Percentiles rank a stretch among this genome's conserved stretches.
These are phyloP conservation scores for Prosopis cineraria DNA, from an alignment of 306 rosid genomes.

Conservation along the genomic window DNA sequence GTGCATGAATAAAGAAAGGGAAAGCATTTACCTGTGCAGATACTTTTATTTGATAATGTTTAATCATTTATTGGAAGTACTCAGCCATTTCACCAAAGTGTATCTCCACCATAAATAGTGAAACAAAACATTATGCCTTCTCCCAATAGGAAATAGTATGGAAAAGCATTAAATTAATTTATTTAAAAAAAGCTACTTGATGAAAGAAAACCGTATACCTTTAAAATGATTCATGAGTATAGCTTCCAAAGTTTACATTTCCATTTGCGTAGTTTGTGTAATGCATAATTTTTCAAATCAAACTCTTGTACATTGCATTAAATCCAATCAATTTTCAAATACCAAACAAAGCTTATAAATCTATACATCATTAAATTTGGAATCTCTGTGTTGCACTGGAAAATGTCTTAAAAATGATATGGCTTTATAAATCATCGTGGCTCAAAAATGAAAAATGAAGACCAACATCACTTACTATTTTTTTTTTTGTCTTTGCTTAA, in stretches of 20 bases:
- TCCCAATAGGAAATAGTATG: slow-evolving; percentile 5
- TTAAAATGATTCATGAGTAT: slow-evolving; percentile 94
- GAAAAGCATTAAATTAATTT: neutral
- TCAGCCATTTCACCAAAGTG: slow-evolving; percentile 88
- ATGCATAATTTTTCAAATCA: too few species aligned
- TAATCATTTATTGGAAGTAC: slow-evolving; percentile 77
- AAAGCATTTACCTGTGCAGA: slow-evolving; percentile 63
- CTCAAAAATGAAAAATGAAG: too few species aligned
- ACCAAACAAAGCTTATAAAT: too few species aligned
- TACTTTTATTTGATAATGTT: slow-evolving; percentile 70
- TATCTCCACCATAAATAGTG: slow-evolving; percentile 58
- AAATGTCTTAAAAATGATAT: too few species aligned
- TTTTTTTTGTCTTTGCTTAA: too few species aligned
- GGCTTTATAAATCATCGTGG: too few species aligned
- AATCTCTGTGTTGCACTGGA: too few species aligned
- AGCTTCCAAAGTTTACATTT: slow-evolving; percentile 94
- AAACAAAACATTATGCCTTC: slow-evolving; percentile 27
- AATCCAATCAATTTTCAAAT: too few species aligned
- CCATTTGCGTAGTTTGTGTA: slow-evolving; percentile 71
- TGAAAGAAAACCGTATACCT: slow-evolving; percentile 46
- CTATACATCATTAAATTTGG: too few species aligned
- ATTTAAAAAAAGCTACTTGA: neutral
- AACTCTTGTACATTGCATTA: too few species aligned
- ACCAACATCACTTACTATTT: too few species aligned
- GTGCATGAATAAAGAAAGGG: too few species aligned